Percentiles rank a stretch among this genome's conserved stretches.
Evolutionary conservation across 164 flowering plant genomes (phyloP).

Genomic region (Paratinospora sagittata): DNA sequence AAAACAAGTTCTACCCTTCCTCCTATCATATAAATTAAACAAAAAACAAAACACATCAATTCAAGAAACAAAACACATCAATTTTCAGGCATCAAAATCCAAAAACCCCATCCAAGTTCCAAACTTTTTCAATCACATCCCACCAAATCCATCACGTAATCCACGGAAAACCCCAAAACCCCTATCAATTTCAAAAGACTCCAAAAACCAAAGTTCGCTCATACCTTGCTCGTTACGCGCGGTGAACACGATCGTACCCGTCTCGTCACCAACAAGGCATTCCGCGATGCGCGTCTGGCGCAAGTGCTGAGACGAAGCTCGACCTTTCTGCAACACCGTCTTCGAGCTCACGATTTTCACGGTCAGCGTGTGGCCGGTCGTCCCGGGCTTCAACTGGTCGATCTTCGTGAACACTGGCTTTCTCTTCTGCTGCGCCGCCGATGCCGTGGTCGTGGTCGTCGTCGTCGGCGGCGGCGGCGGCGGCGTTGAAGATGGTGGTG

Average conservation of each 20-base stretch:
- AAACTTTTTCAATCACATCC: neutral
- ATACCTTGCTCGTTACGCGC: slow-evolving; percentile 62
- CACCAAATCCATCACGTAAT: neutral
- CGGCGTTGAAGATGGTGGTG: too few relatives aligned
- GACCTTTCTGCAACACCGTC: slow-evolving; percentile 48
- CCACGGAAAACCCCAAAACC: neutral
- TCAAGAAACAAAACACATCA: neutral
- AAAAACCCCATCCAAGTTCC: neutral
- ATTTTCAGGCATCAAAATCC: neutral
- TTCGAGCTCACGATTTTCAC: slow-evolving; percentile 51
- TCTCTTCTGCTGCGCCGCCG: slow-evolving; percentile 22
- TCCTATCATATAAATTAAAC: too few relatives aligned
- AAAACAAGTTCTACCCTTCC: too few relatives aligned
- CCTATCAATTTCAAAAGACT: slow-evolving; percentile 4
- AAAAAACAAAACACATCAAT: too few relatives aligned
- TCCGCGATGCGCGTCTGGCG: slow-evolving; percentile 47
- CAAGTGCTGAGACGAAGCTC: slow-evolving; percentile 28
- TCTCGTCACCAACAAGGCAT: slow-evolving; percentile 60
- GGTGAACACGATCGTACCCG: slow-evolving; percentile 48
- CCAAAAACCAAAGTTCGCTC: neutral
- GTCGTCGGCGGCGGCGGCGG: too few relatives aligned
- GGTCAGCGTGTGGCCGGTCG: slow-evolving; percentile 47
- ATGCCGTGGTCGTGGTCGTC: neutral
- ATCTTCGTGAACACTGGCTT: slow-evolving; percentile 52
- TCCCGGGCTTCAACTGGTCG: slow-evolving; percentile 59